phyloP scores from a whole-genome alignment of 345 rosid genomes.

The Brassica juncea region DNA sequence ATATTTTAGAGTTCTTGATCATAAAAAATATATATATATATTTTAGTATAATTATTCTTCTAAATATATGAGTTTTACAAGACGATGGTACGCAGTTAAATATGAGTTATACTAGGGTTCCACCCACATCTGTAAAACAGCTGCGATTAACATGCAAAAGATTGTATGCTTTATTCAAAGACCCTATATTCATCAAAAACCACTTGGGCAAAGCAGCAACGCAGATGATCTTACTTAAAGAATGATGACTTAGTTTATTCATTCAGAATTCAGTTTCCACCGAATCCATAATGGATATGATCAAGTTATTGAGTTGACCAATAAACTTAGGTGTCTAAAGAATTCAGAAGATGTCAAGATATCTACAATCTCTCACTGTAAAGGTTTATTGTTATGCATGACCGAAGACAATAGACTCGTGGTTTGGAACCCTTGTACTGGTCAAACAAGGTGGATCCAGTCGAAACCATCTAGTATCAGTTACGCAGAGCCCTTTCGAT shows the following conservation, averaged over 20 bases:
- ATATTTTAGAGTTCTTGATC: too few species aligned
- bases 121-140: neutral
- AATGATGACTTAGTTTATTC: neutral
- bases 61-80: too few species aligned
- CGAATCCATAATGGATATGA: neutral
- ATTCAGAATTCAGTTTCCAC: neutral
- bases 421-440: neutral
- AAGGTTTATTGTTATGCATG: neutral
- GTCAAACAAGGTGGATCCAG: neutral
- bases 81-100: too few species aligned
- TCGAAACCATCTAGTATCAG: neutral
- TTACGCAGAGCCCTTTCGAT: neutral
- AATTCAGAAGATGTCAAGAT: neutral
- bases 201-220: neutral
- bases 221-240: neutral
- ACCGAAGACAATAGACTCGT: neutral
- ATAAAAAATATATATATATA: too few species aligned
- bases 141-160: neutral
- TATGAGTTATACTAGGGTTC: too few species aligned
- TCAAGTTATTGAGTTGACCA: neutral
- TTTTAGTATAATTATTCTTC: too few species aligned
- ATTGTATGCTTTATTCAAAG: neutral
- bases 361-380: neutral
- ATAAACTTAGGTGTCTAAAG: neutral
- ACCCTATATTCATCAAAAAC: neutral